Conservation (phyloP, 495 filamentous ascomycete genomes). For the Aspergillus cristatus region DNA sequence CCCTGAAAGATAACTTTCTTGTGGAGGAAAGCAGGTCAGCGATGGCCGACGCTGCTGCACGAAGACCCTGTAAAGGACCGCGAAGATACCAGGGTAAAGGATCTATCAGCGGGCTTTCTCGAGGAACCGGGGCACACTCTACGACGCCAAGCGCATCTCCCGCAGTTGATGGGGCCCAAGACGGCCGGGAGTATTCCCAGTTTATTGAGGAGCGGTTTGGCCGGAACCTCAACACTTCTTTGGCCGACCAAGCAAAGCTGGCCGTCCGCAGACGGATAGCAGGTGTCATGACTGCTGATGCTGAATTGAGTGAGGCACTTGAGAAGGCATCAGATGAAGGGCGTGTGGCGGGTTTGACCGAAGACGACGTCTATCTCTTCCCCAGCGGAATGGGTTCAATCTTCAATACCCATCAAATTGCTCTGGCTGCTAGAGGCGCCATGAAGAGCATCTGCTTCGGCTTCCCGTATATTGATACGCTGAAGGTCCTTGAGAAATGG, state of each 20-base stretch:
- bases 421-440: constrained; percentile 46
- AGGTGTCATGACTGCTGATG: constrained; percentile 67
- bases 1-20: constrained; percentile 63
- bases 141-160: constrained; percentile 4
- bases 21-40: constrained; percentile 36
- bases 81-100: constrained; percentile 59
- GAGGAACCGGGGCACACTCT: constrained; percentile 7
- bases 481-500: constrained; percentile 92
- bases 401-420: constrained; percentile 70
- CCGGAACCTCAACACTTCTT: constrained; percentile 70
- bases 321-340: constrained; percentile 31
- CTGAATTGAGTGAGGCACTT: constrained; percentile 58
- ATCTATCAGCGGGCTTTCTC: constrained; percentile 26
- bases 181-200: constrained; percentile 58
- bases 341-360: constrained; percentile 62
- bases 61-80: constrained; percentile 53
- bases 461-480: constrained; percentile 92
- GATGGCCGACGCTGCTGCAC: constrained; percentile 19
- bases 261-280: constrained; percentile 84
- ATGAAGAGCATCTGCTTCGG: constrained; percentile 39
- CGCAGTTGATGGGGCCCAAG: constrained; percentile 18
- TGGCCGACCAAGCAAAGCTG: constrained; percentile 71
- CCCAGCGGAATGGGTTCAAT: constrained; percentile 93
- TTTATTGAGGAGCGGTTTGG: constrained; percentile 96
- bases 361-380: constrained; percentile 83